Evolutionary conservation across 106 monocot species (phyloP).

Genomic region (Apostasia ramifera): DNA sequence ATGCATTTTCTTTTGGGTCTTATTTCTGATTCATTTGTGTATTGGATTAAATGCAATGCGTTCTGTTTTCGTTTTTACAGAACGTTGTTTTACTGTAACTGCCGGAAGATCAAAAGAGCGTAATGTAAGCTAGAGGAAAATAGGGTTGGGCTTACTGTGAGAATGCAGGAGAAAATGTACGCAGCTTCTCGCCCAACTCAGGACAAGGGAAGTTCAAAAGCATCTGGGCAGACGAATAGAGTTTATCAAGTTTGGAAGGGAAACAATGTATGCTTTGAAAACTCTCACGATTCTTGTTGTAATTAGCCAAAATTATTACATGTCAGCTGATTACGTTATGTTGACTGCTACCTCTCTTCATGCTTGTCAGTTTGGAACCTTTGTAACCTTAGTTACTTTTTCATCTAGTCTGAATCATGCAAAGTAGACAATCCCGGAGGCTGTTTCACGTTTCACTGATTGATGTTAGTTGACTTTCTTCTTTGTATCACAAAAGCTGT

Average conservation of each 20-base stretch:
- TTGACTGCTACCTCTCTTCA: not conserved
- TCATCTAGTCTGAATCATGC: too few relatives aligned
- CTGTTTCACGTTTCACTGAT: too few relatives aligned
- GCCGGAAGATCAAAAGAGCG: not conserved
- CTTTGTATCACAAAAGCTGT: too few relatives aligned
- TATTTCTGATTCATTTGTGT: too few relatives aligned
- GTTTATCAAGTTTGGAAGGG: constrained; percentile 13
- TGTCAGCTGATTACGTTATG: too few relatives aligned
- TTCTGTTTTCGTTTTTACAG: not conserved
- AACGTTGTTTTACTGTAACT: not conserved
- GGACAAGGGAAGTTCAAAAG: not conserved
- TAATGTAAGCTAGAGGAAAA: not conserved
- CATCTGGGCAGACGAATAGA: constrained; percentile 1
- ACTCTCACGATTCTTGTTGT: too few relatives aligned
- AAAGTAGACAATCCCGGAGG: too few relatives aligned
- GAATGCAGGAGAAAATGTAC: constrained; percentile 2
- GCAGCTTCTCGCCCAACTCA: not conserved
- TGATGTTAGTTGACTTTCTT: too few relatives aligned
- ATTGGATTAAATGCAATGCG: too few relatives aligned
- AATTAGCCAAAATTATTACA: too few relatives aligned
- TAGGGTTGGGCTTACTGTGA: not conserved
- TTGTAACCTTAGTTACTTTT: not conserved
- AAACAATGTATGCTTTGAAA: constrained; percentile 7
- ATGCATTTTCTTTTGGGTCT: too few relatives aligned
- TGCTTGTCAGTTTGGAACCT: not conserved